phyloP scores from a whole-genome alignment of 768 basidiomycete species.

The Rickenella mellea region DNA sequence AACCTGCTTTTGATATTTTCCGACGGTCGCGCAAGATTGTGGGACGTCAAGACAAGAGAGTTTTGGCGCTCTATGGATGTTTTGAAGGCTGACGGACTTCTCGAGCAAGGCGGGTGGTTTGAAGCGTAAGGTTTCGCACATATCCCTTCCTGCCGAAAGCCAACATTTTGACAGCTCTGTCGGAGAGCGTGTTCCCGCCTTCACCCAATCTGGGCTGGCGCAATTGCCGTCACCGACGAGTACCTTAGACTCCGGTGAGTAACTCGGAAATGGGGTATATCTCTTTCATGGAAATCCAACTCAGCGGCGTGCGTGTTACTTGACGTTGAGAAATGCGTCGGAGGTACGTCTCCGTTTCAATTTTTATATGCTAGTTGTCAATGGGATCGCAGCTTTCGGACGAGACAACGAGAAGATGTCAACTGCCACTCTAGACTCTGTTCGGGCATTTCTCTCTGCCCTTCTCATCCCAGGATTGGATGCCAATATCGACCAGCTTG shows the following conservation, averaged over 20 bases:
- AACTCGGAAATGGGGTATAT: too few relatives aligned
- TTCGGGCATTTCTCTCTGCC: slow-evolving; percentile 52
- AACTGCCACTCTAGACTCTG: slow-evolving; percentile 37
- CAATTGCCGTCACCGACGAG: too few relatives aligned
- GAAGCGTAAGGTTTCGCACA: slow-evolving; percentile 46
- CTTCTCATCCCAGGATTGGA: slow-evolving; percentile 66
- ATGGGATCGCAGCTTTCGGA: too few relatives aligned
- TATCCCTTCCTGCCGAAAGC: too few relatives aligned
- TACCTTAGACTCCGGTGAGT: too few relatives aligned
- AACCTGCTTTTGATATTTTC: slow-evolving; percentile 70
- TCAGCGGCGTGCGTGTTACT: slow-evolving; percentile 41
- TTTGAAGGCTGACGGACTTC: slow-evolving; percentile 69
- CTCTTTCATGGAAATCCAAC: background rate
- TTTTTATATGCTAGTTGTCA: background rate
- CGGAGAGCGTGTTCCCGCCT: too few relatives aligned
- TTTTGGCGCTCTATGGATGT: slow-evolving; percentile 75
- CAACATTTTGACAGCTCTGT: too few relatives aligned
- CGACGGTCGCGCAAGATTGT: slow-evolving; percentile 70
- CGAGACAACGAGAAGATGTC: too few relatives aligned
- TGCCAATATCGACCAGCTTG: slow-evolving; percentile 59
- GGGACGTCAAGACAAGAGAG: slow-evolving; percentile 78
- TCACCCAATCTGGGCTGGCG: too few relatives aligned
- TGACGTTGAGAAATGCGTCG: slow-evolving; percentile 42
- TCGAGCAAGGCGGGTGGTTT: slow-evolving; percentile 66
- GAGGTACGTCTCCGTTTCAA: slow-evolving; percentile 28